phyloP scores from a whole-genome alignment of 2,329 filamentous ascomycete genomes.

The Fusarium sororula region DNA sequence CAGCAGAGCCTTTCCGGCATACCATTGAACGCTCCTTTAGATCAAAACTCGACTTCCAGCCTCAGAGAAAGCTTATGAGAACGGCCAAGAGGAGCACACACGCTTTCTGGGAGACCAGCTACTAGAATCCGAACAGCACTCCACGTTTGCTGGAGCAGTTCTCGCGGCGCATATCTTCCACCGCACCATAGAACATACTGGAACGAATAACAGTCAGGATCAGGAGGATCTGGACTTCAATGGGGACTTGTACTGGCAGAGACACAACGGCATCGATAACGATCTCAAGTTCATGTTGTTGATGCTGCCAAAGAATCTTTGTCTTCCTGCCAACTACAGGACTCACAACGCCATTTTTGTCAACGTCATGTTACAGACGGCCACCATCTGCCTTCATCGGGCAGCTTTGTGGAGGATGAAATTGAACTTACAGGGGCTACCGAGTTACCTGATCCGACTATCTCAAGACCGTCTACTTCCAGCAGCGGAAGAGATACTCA shows the following conservation, averaged over 20 bases:
- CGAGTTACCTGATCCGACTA: conserved; percentile 7
- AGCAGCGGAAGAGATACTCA: conserved; percentile 12
- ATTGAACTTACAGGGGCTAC: not conserved
- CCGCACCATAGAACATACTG: conserved; percentile 12
- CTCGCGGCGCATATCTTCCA: conserved; percentile 12
- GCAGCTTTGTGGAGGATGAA: conserved; percentile 21
- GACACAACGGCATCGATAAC: conserved; percentile 4
- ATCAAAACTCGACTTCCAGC: conserved; percentile 10
- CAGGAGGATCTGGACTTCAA: not conserved
- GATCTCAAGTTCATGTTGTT: conserved; percentile 16
- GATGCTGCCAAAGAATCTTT: conserved; percentile 12
- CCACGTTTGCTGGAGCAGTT: conserved; percentile 4
- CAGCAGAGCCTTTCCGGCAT: fast-evolving
- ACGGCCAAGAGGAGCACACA: not conserved
- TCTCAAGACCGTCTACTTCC: conserved; percentile 12
- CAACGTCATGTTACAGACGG: conserved; percentile 17
- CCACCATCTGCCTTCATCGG: conserved; percentile 17
- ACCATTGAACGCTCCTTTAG: not conserved
- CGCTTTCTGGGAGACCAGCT: conserved; percentile 7
- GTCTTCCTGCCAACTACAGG: conserved; percentile 12
- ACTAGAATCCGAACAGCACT: not conserved
- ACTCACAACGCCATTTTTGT: conserved; percentile 14
- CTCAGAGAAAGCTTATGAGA: conserved; percentile 3
- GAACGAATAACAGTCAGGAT: not conserved
- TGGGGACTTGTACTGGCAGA: not conserved